Evolutionary conservation across 1,139 yeast genomes (phyloP).

Genomic region (Schwanniomyces etchellsii): DNA sequence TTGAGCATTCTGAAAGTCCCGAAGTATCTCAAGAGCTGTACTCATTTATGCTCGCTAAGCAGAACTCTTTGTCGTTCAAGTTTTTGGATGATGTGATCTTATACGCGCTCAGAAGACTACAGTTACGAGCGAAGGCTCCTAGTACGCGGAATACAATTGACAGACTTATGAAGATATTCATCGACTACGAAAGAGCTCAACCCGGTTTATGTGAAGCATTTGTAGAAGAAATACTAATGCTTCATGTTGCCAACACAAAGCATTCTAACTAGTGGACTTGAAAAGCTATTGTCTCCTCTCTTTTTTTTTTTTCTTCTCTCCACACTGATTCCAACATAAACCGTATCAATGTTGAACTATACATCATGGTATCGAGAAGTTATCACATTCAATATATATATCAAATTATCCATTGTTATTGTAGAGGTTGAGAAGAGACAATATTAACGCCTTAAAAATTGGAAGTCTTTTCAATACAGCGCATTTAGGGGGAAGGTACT

Average conservation of each 20-base stretch:
- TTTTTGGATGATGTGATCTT: conserved; percentile 11
- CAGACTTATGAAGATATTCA: conserved; percentile 30
- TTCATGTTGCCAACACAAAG: conserved; percentile 4
- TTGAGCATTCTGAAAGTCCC: not conserved
- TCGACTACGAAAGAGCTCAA: conserved; percentile 42
- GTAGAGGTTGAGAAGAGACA: no score
- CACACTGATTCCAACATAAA: no score
- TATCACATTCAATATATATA: no score
- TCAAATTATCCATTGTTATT: no score
- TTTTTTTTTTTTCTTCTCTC: no score
- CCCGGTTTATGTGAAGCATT: conserved; percentile 64
- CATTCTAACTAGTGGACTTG: conserved; percentile 1
- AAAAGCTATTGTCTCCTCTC: no score
- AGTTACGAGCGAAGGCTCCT: conserved; percentile 41
- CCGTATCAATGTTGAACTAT: no score
- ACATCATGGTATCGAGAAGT: no score
- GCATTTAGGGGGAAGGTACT: no score
- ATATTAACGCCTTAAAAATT: no score
- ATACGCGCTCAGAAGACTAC: conserved; percentile 30
- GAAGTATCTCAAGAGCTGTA: not conserved
- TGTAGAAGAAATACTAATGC: conserved; percentile 43
- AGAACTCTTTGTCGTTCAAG: not conserved
- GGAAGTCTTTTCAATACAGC: no score
- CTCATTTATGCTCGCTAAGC: no score
- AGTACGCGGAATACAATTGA: conserved; percentile 42